phyloP scores from a whole-genome alignment of 2,329 filamentous ascomycete species.

The Byssochlamys sp. region DNA sequence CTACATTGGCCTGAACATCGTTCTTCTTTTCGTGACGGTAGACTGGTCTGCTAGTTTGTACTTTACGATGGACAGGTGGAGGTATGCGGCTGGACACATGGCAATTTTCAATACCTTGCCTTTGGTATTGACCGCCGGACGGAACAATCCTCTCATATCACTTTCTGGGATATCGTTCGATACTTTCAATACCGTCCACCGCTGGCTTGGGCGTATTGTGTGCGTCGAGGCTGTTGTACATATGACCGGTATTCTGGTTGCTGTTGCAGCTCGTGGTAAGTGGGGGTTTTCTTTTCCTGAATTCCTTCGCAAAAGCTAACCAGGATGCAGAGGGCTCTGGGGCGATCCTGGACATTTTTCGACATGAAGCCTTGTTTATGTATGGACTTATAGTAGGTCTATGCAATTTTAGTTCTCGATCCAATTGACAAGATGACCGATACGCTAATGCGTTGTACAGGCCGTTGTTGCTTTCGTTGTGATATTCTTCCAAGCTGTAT shows the following conservation, averaged over 20 bases:
- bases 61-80: slow-evolving; percentile 41
- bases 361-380: background rate
- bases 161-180: slow-evolving; percentile 80
- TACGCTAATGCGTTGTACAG: slow-evolving; percentile 19
- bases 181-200: slow-evolving; percentile 80
- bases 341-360: background rate
- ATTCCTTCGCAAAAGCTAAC: background rate
- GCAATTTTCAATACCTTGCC: slow-evolving; percentile 80
- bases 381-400: slow-evolving; percentile 32
- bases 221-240: slow-evolving; percentile 60
- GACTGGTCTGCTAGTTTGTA: slow-evolving; percentile 24
- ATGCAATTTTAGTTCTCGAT: slow-evolving; percentile 49
- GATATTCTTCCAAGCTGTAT: slow-evolving; percentile 32
- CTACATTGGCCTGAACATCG: slow-evolving; percentile 60
- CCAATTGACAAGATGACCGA: slow-evolving; percentile 39
- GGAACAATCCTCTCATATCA: slow-evolving; percentile 80
- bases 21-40: slow-evolving; percentile 50
- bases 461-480: slow-evolving; percentile 28
- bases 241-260: slow-evolving; percentile 33
- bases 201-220: slow-evolving; percentile 68
- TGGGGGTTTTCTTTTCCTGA: slow-evolving; percentile 10
- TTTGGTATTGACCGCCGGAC: slow-evolving; percentile 71
- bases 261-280: slow-evolving; percentile 8
- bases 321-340: background rate
- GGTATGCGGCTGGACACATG: slow-evolving; percentile 72